Evolutionary conservation across 805 yeast genomes (phyloP), one percentile per base, ranked within the genome.

Genomic region (Starmerella etchellsii): DNA sequence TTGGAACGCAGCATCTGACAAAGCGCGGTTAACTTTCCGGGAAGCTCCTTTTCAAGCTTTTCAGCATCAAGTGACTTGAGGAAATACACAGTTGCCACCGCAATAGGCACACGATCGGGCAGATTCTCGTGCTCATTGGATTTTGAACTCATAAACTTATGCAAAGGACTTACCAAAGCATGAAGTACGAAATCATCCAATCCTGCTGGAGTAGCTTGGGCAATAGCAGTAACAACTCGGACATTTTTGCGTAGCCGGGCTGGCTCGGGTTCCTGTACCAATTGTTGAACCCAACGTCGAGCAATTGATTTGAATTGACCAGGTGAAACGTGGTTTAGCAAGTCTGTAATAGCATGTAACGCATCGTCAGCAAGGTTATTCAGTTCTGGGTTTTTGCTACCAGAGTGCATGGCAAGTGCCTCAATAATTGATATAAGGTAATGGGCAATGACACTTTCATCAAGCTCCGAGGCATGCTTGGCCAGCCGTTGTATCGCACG

Each of bases 1-100:
- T 83, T 74, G 22, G 91, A 74, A 50, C 95, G 70, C 58, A 91
- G 66, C 24, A 83, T 79, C 57, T 88, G 96, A 57, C 95, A 85
- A n/a, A 85, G 69, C 48, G 76, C 74, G 0, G 95, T 81, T 48
- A 91, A 66, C 11, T 81, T 70, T 20, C 93, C 91, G 0, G 97
- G 94, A 20, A 91, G 67, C 37, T 76, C 73, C 4, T 66, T 54
- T 16, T 69, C 70, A 22, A 81, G 63, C 20, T 66, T 64, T 2
- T 73, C 77, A 10, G 68, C 65, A 0, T 79, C 64, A 31, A 88
- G 66, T 37, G 83, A 74, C 50, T 74, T 64, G 21, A 81, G 60
- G 43, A 81, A 69, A 40, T 76, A 71, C 4, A 81, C 76, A 36
- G 85, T 62, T 0, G 94, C 88, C 54, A 84, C 87, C 2, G 93